Evolutionary conservation across 1,139 yeast genomes (phyloP).

Genomic region (Scheffersomyces segobiensis): DNA sequence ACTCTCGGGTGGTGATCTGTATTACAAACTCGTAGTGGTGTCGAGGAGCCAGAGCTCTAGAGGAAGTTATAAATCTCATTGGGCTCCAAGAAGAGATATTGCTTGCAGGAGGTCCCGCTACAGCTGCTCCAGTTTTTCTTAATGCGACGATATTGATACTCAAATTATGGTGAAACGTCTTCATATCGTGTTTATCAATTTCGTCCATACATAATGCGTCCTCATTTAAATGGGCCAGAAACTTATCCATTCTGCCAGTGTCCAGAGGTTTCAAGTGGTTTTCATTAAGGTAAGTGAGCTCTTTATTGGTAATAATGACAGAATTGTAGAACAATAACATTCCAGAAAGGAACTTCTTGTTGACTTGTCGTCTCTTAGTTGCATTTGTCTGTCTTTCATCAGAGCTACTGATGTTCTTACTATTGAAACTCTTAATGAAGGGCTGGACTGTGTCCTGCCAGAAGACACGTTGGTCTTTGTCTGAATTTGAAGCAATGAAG

Average conservation of each 20-base stretch:
- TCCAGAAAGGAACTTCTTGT: slow-evolving; percentile 59
- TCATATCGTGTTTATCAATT: slow-evolving; percentile 30
- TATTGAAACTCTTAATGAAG: slow-evolving; percentile 74
- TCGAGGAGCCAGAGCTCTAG: slow-evolving; percentile 16
- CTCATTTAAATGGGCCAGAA: slow-evolving; percentile 10
- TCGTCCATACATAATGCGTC: slow-evolving; percentile 6
- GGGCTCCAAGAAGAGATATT: slow-evolving; percentile 24
- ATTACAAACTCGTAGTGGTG: slow-evolving; percentile 49
- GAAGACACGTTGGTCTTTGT: slow-evolving; percentile 54
- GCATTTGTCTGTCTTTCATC: slow-evolving; percentile 70
- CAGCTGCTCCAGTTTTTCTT: slow-evolving; percentile 16
- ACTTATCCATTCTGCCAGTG: slow-evolving; percentile 50
- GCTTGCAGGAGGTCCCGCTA: slow-evolving; percentile 4
- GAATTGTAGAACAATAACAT: slow-evolving; percentile 72
- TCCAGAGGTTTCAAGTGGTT: slow-evolving; percentile 54
- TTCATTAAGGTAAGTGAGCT: slow-evolving; percentile 49
- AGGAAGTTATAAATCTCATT: slow-evolving; percentile 17
- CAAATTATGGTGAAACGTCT: slow-evolving; percentile 56
- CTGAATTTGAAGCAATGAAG: slow-evolving; percentile 52
- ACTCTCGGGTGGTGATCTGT: slow-evolving; percentile 31
- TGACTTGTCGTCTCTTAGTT: slow-evolving; percentile 70
- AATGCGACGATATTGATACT: slow-evolving; percentile 71
- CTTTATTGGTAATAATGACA: slow-evolving; percentile 65
- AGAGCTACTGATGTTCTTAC: slow-evolving; percentile 63
- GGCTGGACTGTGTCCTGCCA: slow-evolving; percentile 82